Conservation (phyloP, 352 stramenopile species). For the Thraustotheca clavata region DNA sequence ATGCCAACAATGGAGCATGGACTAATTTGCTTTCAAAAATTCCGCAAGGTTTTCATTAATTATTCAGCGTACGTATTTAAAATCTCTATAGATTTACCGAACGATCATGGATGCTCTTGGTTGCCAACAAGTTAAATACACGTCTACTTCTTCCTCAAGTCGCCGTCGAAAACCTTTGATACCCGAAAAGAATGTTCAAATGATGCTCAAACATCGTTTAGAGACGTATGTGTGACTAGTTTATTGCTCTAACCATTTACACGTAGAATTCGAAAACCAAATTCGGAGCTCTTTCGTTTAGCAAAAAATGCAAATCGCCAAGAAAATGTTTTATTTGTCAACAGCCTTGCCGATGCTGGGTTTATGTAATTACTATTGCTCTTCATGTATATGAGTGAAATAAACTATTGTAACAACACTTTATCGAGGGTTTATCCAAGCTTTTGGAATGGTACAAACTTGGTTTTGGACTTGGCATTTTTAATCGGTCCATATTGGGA, state of each 20-base stretch:
- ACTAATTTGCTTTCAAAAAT: conserved; percentile 83
- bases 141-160: conserved; percentile 26
- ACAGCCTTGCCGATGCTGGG: conserved; percentile 79
- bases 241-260: conserved; percentile 4
- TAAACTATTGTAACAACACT: too few relatives aligned
- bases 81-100: conserved; percentile 37
- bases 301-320: conserved; percentile 81
- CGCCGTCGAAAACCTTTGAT: neutral
- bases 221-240: conserved; percentile 56
- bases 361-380: conserved; percentile 50
- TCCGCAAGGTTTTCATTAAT: conserved; percentile 50
- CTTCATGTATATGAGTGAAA: too few relatives aligned
- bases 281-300: conserved; percentile 72
- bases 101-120: conserved; percentile 71
- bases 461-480: conserved; percentile 16
- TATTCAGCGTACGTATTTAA: too few relatives aligned
- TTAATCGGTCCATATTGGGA: conserved; percentile 6
- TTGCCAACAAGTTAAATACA: conserved; percentile 69
- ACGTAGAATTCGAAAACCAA: conserved; percentile 75
- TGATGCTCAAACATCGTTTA: conserved; percentile 65
- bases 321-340: conserved; percentile 84
- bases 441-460: conserved; percentile 21
- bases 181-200: conserved; percentile 29
- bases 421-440: neutral
- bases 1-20: conserved; percentile 79